Base-by-base conservation (phyloP, 768 basidiomycete species). In the Phylloporus rhodoxanthus region DNA sequence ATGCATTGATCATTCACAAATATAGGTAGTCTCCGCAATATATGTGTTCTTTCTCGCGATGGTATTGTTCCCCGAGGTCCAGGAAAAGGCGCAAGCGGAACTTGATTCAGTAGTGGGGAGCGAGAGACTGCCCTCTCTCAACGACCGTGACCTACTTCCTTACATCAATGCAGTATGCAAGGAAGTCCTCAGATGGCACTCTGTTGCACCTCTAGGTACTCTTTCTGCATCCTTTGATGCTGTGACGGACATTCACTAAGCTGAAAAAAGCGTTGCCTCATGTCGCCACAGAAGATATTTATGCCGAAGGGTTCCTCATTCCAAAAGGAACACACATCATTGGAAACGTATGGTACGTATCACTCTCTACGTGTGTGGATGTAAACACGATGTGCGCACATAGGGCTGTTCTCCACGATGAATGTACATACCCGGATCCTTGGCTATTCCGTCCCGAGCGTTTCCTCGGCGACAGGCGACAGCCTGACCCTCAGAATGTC, bases 151-250 rank as follows among this genome's bases (percentile, higher is more conserved):
- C 17, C 55, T 51, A 0, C 61, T 68, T 20, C 66, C 61, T 0
- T 67, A 63, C 11, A 38, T 63, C 20, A 55, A 58, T 6, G 64
- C 66, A 2, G 5, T 67, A 9, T 52, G 49, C 19, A 63, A 61
- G 23, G 65, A 66, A 21, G 51, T 61, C 14, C 43, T 59, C 29
- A 55, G 64, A 32, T 65, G 65, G 65, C 54, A 65, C 34, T 5
- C 40, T 10, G 34, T 54, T 15, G 0, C 19, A 4, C 62, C 65
- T 0, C 21, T 52, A 17, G 55, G 62, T 64, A 51, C n/a, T n/a
- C n/a, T 14, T 13, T 30, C 17, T 65, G 66, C 13, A 70, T 72
- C 69, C 2, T 25, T 4, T 33, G 4, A 17, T 13, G 0, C 8
- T 5, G 14, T 32, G 17, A 5, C n/a, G 7, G 13, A 13, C 15